Evolutionary conservation across 331 rosid species (phyloP).

Genomic region (Quercus tomentella): DNA sequence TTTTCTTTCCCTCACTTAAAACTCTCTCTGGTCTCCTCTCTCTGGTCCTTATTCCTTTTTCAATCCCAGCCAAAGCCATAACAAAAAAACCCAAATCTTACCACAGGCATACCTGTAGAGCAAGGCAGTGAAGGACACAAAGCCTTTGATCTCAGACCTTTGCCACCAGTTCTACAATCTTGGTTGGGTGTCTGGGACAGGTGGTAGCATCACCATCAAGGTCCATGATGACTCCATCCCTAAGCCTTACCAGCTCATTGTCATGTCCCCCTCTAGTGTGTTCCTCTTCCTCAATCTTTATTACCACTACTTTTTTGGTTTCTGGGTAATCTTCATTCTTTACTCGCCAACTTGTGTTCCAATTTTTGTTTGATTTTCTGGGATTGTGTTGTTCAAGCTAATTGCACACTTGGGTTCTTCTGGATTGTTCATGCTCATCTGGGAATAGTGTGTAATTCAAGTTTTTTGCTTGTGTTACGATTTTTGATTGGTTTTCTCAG

Average conservation of each 20-base stretch:
- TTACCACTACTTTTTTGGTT: neutral
- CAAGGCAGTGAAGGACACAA: constrained; percentile 39
- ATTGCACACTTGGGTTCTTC: neutral
- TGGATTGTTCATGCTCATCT: too few relatives aligned
- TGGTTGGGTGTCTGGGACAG: constrained; percentile 95
- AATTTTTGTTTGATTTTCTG: neutral
- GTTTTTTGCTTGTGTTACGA: neutral
- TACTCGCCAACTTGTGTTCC: neutral
- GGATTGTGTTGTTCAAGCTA: neutral
- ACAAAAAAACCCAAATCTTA: neutral
- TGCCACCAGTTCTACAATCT: constrained; percentile 88
- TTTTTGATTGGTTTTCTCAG: neutral
- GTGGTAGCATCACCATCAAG: constrained; percentile 86
- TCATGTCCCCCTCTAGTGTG: too few relatives aligned
- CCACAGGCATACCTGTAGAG: too few relatives aligned
- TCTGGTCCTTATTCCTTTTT: too few relatives aligned
- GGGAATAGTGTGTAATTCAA: neutral
- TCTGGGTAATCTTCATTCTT: neutral
- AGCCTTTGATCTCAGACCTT: constrained; percentile 66
- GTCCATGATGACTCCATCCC: constrained; percentile 78
- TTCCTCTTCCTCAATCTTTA: too few relatives aligned
- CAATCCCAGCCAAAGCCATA: too few relatives aligned
- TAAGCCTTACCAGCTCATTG: too few relatives aligned
- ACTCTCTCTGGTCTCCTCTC: too few relatives aligned
- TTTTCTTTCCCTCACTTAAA: too few relatives aligned